phyloP scores from a whole-genome alignment of 1,139 yeast species.

The Chernovozyma sophiae-reginae region DNA sequence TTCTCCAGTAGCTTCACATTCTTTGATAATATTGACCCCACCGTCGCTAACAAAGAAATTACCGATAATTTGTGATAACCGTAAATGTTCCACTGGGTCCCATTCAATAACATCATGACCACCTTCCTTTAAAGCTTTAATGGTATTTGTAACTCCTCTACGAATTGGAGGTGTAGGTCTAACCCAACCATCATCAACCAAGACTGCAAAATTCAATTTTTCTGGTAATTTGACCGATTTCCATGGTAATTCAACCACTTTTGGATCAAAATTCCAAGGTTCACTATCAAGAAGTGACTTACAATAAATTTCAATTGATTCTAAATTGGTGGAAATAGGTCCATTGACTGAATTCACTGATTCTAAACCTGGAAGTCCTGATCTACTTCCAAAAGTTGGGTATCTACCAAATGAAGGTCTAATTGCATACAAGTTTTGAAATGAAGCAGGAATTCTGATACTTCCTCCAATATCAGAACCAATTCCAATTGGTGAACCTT shows the following conservation, averaged over 20 bases:
- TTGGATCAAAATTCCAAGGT: slow-evolving; percentile 32
- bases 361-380: slow-evolving; percentile 55
- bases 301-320: slow-evolving; percentile 25
- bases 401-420: slow-evolving; percentile 48
- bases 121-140: slow-evolving; percentile 26
- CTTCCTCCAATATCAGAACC: slow-evolving; percentile 62
- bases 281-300: slow-evolving; percentile 21
- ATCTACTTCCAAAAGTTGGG: slow-evolving; percentile 47
- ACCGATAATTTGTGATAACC: slow-evolving; percentile 33
- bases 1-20: slow-evolving; percentile 41
- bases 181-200: slow-evolving; percentile 27
- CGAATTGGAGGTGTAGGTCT: slow-evolving; percentile 38
- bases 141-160: slow-evolving; percentile 22
- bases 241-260: slow-evolving; percentile 31
- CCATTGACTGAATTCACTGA: slow-evolving; percentile 35
- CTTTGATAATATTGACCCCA: slow-evolving; percentile 27
- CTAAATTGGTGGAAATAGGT: slow-evolving; percentile 25
- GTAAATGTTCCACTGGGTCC: slow-evolving; percentile 38
- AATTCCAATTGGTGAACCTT: slow-evolving; percentile 46
- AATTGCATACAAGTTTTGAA: slow-evolving; percentile 44
- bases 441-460: slow-evolving; percentile 44
- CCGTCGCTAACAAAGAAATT: slow-evolving; percentile 47
- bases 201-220: slow-evolving; percentile 28
- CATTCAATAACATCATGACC: slow-evolving; percentile 64
- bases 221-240: slow-evolving; percentile 18